Evolutionary conservation across 192 early-diverging fungal species (phyloP), one percentile per base, ranked within the genome.

Genomic region (Funneliformis geosporum): DNA sequence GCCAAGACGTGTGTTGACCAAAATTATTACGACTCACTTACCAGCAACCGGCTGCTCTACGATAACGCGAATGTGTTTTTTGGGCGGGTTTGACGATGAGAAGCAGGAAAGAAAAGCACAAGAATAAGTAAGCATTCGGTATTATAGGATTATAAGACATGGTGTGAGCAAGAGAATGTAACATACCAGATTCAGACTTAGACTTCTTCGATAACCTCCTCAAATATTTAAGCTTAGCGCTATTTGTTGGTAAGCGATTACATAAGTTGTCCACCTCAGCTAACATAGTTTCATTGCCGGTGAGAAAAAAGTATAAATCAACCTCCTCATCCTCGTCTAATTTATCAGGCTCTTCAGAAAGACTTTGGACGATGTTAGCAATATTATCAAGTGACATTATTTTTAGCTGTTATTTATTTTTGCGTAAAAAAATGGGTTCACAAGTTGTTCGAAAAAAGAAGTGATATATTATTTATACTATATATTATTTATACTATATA

Each of bases 381-480:
- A 62, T 27, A 62, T 62, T 62, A 62, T 8, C 21, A 62, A 18
- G 60, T 23, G 60, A 62, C 60, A 62, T 27, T 23, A 62, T 62
- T 25, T 5, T 25, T 62, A 62, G 25, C 9, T 21, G 16, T 62
- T n/a, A 62, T 62, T 62, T n/a, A 62, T 62, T 27, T 62, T 62
- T 62, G n/a, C 60, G 60, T 61, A 43, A 43, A 61, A 61, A 61
- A 68, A 68, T 39, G 6, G 38, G 18, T 68, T 12, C 66, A 68
- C 66, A 42, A 38, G 7, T 73, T 9, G 33, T 42, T 73, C 14
- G 33, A 44, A 44, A 44, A 44, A 44, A 5, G 5, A 44, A 44
- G 43, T n/a, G n/a, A n/a, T n/a, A n/a, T n/a, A n/a, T n/a, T n/a
- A n/a, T n/a, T n/a, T n/a, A n/a, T n/a, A n/a, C n/a, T n/a, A n/a